Percentiles rank a stretch among this genome's conserved stretches.
Conservation (phyloP, 1,284 basidiomycete genomes). For the Rhodotorula mucilaginosa region DNA sequence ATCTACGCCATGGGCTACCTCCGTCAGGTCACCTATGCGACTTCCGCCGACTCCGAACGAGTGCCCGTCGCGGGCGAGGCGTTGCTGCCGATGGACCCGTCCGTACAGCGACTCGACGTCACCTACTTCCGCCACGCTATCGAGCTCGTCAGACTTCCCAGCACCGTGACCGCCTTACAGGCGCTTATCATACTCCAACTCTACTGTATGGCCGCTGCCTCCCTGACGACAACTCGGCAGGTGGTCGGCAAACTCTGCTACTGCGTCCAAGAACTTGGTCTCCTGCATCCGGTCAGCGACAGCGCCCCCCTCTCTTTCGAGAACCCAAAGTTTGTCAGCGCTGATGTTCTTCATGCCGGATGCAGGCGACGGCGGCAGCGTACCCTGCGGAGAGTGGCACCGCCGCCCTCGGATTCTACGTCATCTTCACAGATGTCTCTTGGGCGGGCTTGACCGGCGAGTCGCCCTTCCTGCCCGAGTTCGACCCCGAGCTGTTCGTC, state of each 20-base stretch:
- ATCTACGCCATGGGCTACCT: conserved; percentile 13
- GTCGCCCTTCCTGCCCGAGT: conserved; percentile 1
- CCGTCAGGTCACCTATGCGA: neutral
- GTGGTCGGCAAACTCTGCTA: conserved; percentile 8
- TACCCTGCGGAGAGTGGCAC: conserved; percentile 8
- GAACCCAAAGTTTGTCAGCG: neutral
- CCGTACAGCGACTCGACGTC: conserved; percentile 1
- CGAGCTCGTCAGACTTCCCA: neutral
- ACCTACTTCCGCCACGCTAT: conserved; percentile 11
- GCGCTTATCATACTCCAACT: conserved; percentile 14
- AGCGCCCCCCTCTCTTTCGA: neutral
- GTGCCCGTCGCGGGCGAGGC: neutral
- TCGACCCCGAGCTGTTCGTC: conserved; percentile 8
- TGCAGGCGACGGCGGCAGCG: conserved; percentile 5
- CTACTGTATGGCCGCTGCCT: conserved; percentile 5
- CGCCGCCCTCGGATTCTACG: conserved; percentile 1
- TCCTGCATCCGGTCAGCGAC: neutral
- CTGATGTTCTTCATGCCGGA: neutral
- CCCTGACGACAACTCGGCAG: neutral
- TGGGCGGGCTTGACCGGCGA: conserved; percentile 8
- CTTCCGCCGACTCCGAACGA: neutral
- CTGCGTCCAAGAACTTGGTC: conserved; percentile 4
- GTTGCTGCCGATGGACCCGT: neutral
- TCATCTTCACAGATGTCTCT: conserved; percentile 1
- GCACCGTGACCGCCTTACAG: conserved; percentile 9